These are phyloP conservation scores for Xylaria sp. DNA, from an alignment of 495 filamentous ascomycete species.

Conservation along the genomic window DNA sequence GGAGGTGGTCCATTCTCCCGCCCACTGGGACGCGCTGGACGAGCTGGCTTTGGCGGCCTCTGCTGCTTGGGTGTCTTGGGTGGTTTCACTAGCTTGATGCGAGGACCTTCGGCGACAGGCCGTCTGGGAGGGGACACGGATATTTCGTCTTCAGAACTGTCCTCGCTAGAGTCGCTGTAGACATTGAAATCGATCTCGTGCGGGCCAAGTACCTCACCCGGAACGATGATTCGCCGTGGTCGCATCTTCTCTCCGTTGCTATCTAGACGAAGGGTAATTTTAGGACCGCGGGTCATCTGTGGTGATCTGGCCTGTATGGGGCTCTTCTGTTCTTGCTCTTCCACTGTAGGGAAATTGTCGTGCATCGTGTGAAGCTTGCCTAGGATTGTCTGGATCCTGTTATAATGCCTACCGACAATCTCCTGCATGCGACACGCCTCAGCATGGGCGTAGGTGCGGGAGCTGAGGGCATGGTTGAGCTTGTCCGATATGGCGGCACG, in stretches of 20 bases:
- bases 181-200: constrained; percentile 62
- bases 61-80: constrained; percentile 49
- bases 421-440: constrained; percentile 85
- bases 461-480: constrained; percentile 74
- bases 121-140: constrained; percentile 40
- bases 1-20: constrained; percentile 45
- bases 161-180: constrained; percentile 53
- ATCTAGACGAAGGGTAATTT: constrained; percentile 71
- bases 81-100: constrained; percentile 52
- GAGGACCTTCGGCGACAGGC: constrained; percentile 42
- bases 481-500: constrained; percentile 78
- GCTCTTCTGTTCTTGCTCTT: constrained; percentile 64
- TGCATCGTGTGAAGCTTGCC: constrained; percentile 81
- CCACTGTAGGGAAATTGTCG: constrained; percentile 55
- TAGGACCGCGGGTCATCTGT: constrained; percentile 63
- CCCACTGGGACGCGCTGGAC: constrained; percentile 49
- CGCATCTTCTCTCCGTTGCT: constrained; percentile 53
- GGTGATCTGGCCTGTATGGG: constrained; percentile 58
- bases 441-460: constrained; percentile 77
- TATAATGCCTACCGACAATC: constrained; percentile 76
- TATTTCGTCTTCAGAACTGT: constrained; percentile 46
- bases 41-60: constrained; percentile 50
- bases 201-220: constrained; percentile 64
- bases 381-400: constrained; percentile 76
- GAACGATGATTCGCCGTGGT: constrained; percentile 60